These are phyloP conservation scores for Xerocomus cyaneibrunnescens DNA, from an alignment of 1,284 basidiomycete genomes.

Conservation along the genomic window DNA sequence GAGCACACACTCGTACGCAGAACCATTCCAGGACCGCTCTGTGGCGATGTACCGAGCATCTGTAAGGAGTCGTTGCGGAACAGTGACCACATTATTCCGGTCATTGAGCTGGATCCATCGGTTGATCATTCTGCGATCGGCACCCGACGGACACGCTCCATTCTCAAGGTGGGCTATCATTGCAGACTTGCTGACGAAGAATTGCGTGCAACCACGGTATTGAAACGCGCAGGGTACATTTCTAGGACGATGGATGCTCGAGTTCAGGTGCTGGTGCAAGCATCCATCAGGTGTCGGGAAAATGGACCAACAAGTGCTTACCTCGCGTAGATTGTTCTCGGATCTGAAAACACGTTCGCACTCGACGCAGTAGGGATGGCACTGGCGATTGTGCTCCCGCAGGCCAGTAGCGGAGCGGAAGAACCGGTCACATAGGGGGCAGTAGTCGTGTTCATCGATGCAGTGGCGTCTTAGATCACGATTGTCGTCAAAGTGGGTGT, in stretches of 20 bases:
- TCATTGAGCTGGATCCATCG: slow-evolving; percentile 37
- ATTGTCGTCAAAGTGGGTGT: slow-evolving; percentile 34
- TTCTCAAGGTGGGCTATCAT: slow-evolving; percentile 49
- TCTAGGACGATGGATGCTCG: slow-evolving; percentile 39
- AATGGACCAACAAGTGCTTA: not conserved
- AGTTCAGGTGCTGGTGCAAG: slow-evolving; percentile 38
- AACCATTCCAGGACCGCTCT: slow-evolving; percentile 45
- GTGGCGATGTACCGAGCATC: slow-evolving; percentile 39
- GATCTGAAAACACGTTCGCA: slow-evolving; percentile 47
- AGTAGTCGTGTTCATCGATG: slow-evolving; percentile 40
- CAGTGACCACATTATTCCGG: slow-evolving; percentile 35
- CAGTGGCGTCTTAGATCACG: slow-evolving; percentile 36
- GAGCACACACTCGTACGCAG: slow-evolving; percentile 53
- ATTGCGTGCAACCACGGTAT: slow-evolving; percentile 36
- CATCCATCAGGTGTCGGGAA: not conserved
- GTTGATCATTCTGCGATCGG: slow-evolving; percentile 37
- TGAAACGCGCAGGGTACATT: slow-evolving; percentile 41
- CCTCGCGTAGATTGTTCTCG: slow-evolving; percentile 36
- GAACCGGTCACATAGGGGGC: slow-evolving; percentile 39
- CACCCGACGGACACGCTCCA: slow-evolving; percentile 43
- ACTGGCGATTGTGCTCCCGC: slow-evolving; percentile 48
- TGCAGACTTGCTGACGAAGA: slow-evolving; percentile 45
- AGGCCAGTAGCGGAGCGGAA: slow-evolving; percentile 41
- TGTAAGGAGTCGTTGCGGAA: slow-evolving; percentile 38
- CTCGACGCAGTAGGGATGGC: slow-evolving; percentile 46